Base-by-base conservation (phyloP, 805 yeast species). In the Dipodascus geniculatus region DNA sequence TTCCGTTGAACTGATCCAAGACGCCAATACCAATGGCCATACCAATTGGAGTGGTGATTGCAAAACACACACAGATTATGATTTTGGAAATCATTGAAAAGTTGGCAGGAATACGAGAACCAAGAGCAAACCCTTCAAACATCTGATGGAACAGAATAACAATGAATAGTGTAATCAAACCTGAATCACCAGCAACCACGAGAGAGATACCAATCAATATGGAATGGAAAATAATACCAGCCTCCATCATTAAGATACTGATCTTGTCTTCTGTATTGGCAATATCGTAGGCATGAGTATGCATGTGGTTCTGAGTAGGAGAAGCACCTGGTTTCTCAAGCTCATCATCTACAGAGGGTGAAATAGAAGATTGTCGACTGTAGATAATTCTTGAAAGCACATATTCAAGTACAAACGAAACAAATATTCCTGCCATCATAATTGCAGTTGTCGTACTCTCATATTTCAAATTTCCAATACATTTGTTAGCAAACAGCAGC, bases 61-160 rank as follows among this genome's bases (percentile, higher is more conserved):
- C 68, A 63, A 72, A 82, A 79, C 83, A 79, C 14, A 53, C 4
- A 48, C 64, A 59, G 19, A 61, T 53, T 20, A 47, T 17, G 2
- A 52, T 49, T 50, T 53, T 56, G 11, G 33, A 17, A 16, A 42
- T 48, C 6, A 42, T 35, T 17, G 87, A 87, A 0, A 83, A 76
- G 58, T 62, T 69, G 31, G 73, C 75, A 1, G 87, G 85, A 48
- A 83, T 74, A 69, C 91, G 77, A 8, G 88, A 75, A 23, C 91
- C 91, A 59, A 85, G 70, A 57, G 90, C 93, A 53, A 85, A 71
- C 54, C 91, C 93, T 70, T 85, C 93, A 62, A 85, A 85, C 74
- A 81, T 74, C 68, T 85, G 93, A 65, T 85, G 87, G 71, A 81
- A 81, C 3, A 79, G 75, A 50, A 75, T 53, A 20, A 81, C 87